These are phyloP conservation scores for Camellia sinensis DNA, from an alignment of 148 eudicot genomes.

Conservation along the genomic window DNA sequence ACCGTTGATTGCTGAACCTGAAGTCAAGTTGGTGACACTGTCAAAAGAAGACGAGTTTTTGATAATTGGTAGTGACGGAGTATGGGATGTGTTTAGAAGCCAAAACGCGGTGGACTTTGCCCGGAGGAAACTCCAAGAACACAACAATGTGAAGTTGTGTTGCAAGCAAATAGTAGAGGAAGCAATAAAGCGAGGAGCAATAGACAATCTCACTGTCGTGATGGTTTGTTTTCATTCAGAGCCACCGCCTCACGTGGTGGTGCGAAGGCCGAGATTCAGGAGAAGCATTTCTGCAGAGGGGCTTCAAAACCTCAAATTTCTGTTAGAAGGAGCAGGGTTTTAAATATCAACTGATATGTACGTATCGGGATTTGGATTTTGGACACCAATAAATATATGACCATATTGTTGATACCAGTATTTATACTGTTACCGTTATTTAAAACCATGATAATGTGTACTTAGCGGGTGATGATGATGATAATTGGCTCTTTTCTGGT, in stretches of 20 bases:
- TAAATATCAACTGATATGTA: too few relatives aligned
- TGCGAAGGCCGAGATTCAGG: conserved; percentile 50
- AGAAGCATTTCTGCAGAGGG: conserved; percentile 85
- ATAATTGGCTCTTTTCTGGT: conserved; percentile 19
- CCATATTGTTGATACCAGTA: too few relatives aligned
- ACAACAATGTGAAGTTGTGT: conserved; percentile 69
- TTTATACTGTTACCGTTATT: too few relatives aligned
- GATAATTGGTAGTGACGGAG: conserved; percentile 79
- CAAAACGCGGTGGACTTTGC: conserved; percentile 92
- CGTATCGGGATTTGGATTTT: too few relatives aligned
- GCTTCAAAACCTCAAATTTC: conserved; percentile 53
- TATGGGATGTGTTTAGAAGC: conserved; percentile 88
- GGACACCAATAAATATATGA: too few relatives aligned
- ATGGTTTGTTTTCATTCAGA: conserved; percentile 78
- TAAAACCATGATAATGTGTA: background rate
- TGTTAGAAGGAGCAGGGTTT: conserved; percentile 34
- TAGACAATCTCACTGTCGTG: conserved; percentile 75
- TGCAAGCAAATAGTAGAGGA: conserved; percentile 76
- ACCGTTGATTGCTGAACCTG: conserved; percentile 84
- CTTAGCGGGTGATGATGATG: conserved; percentile 15
- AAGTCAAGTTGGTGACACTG: conserved; percentile 60
- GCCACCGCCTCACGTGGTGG: conserved; percentile 53
- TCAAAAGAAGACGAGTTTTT: conserved; percentile 82
- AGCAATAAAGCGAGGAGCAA: conserved; percentile 60
- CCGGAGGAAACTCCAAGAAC: conserved; percentile 61